Evolutionary conservation across 2,329 filamentous ascomycete species (phyloP), one percentile per base, ranked within the genome.

Genomic region (Hypoxylon sp.): DNA sequence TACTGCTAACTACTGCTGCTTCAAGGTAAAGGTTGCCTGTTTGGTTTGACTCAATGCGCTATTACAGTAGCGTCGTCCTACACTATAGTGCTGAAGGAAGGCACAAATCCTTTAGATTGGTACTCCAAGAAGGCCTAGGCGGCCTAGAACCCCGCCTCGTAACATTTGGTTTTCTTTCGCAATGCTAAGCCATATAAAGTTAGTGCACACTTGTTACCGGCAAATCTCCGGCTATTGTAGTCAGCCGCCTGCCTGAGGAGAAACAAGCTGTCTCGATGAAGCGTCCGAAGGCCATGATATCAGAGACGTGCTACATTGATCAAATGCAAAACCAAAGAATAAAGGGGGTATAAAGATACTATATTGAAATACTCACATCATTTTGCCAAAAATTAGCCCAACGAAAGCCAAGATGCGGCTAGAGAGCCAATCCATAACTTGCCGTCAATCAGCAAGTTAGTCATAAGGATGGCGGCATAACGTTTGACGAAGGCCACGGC

Each of bases 161-260:
- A 32, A 32, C 32, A 25, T 19, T 32, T 32, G 19, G 21, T 6
- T 9, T 34, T 46, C 49, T 30, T 21, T 19, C 32, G 17, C 2
- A 23, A 45, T 57, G 48, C 73, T 75, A 75, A 51, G n/a, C 71
- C 63, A 9, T 10, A 62, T 66, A n/a, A 4, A 65, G 67, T 62
- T 61, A 48, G 60, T 30, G 3, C 7, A 11, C 5, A 5, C 7
- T 30, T 52, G 17, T 3, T 17, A 23, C n/a, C 74, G 74, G 74
- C 9, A 67, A 66, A 75, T 70, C 72, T 62, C 63, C 74, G 74
- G 74, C 25, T 45, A 28, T 59, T 10, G 14, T 13, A 49, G 56
- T 57, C 38, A 50, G 62, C 50, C 67, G 63, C 68, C 50, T 60
- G 46, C 58, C 63, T 64, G 70, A 72, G 71, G 72, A 71, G 68